Evolutionary conservation across 208 protist genomes (phyloP).

Genomic region (Leishmania tarentolae): DNA sequence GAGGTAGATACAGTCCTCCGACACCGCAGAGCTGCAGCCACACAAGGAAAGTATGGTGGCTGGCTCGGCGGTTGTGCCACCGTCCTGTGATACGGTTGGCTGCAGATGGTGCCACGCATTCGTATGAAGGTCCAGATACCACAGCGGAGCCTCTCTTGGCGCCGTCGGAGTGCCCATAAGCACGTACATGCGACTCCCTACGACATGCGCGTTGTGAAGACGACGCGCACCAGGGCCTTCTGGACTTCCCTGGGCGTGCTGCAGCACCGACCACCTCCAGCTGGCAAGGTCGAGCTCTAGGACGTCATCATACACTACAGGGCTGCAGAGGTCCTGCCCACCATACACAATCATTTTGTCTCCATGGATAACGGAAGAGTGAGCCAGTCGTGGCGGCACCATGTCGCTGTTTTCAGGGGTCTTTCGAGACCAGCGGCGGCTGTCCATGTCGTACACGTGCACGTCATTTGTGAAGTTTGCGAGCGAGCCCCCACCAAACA

Average conservation of each 20-base stretch:
- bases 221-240: constrained; percentile 71
- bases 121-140: constrained; percentile 67
- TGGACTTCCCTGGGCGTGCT: constrained; percentile 47
- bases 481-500: constrained; percentile 77
- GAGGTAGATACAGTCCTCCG: constrained; percentile 58
- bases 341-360: constrained; percentile 91
- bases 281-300: constrained; percentile 67
- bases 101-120: constrained; percentile 59
- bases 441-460: constrained; percentile 26
- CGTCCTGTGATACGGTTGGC: constrained; percentile 4
- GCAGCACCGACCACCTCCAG: constrained; percentile 69
- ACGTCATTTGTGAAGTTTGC: constrained; percentile 15
- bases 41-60: constrained; percentile 34
- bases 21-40: constrained; percentile 62
- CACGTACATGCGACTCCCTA: constrained; percentile 78
- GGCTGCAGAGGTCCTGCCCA: constrained; percentile 57
- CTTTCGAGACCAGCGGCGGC: constrained; percentile 10
- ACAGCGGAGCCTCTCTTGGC: constrained; percentile 33
- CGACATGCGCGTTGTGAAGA: constrained; percentile 74
- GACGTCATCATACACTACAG: constrained; percentile 58
- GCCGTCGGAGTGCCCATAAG: constrained; percentile 55
- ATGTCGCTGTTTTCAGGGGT: constrained; percentile 55
- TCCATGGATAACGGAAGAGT: constrained; percentile 64
- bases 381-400: constrained; percentile 53
- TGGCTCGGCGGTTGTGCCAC: neutral